Base-by-base conservation (phyloP, 2,329 filamentous ascomycete species). In the Neopestalotiopsis clavispora region DNA sequence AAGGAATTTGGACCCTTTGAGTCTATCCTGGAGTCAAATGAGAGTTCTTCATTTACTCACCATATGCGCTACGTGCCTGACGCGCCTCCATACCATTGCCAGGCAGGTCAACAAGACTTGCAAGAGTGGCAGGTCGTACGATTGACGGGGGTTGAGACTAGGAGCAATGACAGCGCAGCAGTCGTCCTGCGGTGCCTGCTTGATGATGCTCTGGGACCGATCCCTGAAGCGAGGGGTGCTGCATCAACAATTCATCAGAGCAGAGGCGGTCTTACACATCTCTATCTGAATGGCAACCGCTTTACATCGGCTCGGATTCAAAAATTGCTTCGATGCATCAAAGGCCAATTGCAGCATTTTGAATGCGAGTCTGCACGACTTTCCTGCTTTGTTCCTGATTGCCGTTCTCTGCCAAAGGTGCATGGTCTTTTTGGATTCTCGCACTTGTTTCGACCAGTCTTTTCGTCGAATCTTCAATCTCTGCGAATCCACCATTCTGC, bases 401-500 rank as follows among this genome's bases (percentile, higher is more conserved):
- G 74, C 1, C 67, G 68, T 6, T 70, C 58, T 12, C 82, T 78
- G 77, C 78, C 80, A 2, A 78, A 69, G 20, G 68, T 88, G 2
- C 73, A 75, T 34, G 87, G 86, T 17, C 76, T 86, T 7, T 72
- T 86, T 10, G 84, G 84, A 7, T 78, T 79, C 4, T 78, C 83
- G 0, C 81, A 88, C 72, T 71, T 86, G 9, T 84, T 89, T 67
- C 82, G 87, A 0, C 87, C 87, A 0, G 83, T 86, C 0, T 78
- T 86, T 65, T 87, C 86, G 1, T 84, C 85, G 1, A 87, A 87
- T 70, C 78, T 91, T 4, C 83, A 85, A 40, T 79, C 79, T 1
- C 77, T 91, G 1, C 83, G 85, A 13, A 79, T 89, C 5, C 89
- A 91, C 65, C 89, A 91, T 74, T 90, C 88, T 0, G 71, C 90